Evolutionary conservation across 2,329 filamentous ascomycete genomes (phyloP), one percentile per base, ranked within the genome.

Genomic region (Trichophyton simii): DNA sequence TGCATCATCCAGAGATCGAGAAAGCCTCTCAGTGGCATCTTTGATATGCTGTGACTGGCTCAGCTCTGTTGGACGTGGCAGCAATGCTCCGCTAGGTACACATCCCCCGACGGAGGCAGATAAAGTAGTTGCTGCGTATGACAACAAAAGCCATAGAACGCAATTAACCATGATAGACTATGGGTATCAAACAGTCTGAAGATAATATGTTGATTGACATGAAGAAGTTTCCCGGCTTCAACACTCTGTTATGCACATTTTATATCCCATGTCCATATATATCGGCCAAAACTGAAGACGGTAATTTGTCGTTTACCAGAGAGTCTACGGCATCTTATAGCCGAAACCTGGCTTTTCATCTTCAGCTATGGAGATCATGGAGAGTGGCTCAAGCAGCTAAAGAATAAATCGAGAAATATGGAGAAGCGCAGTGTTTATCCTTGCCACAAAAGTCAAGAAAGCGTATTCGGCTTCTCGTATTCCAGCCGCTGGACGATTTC

Each of bases 1-100:
- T 0, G 73, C 73, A 3, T 67, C 65, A 3, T 74, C 62, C 2
- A 77, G 64, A 0, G 63, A 63, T 0, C 64, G 41, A 0, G 69
- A 69, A 2, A 78, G 64, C 15, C 68, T 71, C 8, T 60, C 46
- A 0, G 69, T 66, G 0, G 71, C 75, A 7, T 63, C 55, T 59
- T 67, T 62, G 50, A 78, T 67, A 41, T 64, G 58, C 3, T 68
- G 46, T 0, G 73, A 72, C 0, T 64, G 59, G 7, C 61, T 61
- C 1, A 74, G 64, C 15, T 66, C 55, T 3, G 66, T 69, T 18
- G 74, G 73, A 1, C 67, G 67, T 2, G 75, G 73, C 0, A 77
- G 64, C 28, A 70, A 13, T 41, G 55, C 31, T 38, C 38, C 55
- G 18, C 34, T 54, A 15, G 48, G 48, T 28, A 18, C 48, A 15